These are phyloP conservation scores for Coemansia sp. DNA, from an alignment of 192 early-diverging fungal genomes.

Conservation along the genomic window DNA sequence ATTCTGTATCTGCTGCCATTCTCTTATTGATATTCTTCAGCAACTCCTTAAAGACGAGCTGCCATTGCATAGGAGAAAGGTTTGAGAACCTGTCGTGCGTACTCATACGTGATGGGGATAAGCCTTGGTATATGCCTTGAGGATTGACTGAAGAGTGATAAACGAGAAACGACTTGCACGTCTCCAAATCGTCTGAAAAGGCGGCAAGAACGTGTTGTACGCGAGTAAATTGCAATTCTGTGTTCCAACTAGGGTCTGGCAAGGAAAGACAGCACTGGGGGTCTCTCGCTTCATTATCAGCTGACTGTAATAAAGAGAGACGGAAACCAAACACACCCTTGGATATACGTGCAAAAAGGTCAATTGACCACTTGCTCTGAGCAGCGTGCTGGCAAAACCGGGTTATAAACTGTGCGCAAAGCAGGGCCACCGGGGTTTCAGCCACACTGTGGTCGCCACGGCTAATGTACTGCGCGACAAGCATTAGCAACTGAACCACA, in stretches of 20 bases:
- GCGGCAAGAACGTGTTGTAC: conserved; percentile 27
- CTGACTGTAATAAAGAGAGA: not conserved
- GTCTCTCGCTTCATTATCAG: not conserved
- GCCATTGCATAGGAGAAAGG: conserved; percentile 37
- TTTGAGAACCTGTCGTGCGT: conserved; percentile 1
- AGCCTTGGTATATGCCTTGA: not conserved
- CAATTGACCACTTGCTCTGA: conserved; percentile 21
- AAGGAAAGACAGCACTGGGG: not conserved
- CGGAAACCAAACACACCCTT: conserved; percentile 7
- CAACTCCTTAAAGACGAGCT: conserved; percentile 14
- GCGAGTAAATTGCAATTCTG: conserved; percentile 30
- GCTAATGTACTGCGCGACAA: conserved; percentile 27
- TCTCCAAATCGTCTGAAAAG: conserved; percentile 4
- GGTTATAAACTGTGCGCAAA: conserved; percentile 8
- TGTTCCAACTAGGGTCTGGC: conserved; percentile 23
- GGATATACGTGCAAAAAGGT: conserved; percentile 16
- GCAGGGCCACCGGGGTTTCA: conserved; percentile 10
- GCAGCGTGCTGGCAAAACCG: conserved; percentile 32
- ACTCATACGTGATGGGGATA: not conserved
- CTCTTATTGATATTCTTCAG: conserved; percentile 21
- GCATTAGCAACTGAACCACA: conserved; percentile 13
- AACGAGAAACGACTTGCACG: conserved; percentile 10
- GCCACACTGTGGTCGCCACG: conserved; percentile 1
- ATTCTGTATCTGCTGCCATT: conserved; percentile 13
- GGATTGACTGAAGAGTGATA: conserved; percentile 3